Base-by-base conservation (phyloP, 306 rosid species). In the Fragaria vesca region DNA sequence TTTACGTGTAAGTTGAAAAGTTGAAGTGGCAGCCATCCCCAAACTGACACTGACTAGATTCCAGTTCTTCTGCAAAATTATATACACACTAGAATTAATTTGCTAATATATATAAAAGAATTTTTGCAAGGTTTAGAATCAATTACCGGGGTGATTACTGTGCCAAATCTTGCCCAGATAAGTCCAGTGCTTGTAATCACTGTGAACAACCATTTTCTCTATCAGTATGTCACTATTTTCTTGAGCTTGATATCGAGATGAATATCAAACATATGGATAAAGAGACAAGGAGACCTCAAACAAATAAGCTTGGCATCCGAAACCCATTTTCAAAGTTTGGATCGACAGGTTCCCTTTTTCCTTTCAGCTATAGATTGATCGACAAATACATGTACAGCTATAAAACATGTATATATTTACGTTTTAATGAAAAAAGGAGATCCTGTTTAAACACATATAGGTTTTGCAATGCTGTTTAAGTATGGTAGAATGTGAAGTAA, bases 21-120 rank as follows among this genome's bases (percentile, higher is more conserved):
- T 48, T 32, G 75, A 74, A 32, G 61, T 45, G 24, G 72, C 36
- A 54, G 75, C 57, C 79, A 66, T 80, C 21, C 51, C 75, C 16
- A 80, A 4, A 71, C 55, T 43, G 30, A 20, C 75, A 13, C 75
- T 54, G 61, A 68, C 30, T 55, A 74, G 83, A 54, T 43, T 80
- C 83, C 79, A 80, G 21, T 80, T 80, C 48, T 79, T 79, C 83
- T 80, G 69, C 70, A 74, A 67, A 17, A 18, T 30, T 63, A 11
- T 2, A n/a, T 16, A 79, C 46, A 36, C 30, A 60, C 17, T 26
- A 4, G 17, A 55, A 55, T 11, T 26, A 34, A 55, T 38, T 55
- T 46, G 12, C 10, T 69, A 38, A 38, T 21, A 50, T 50, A 52
- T 47, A 48, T 2, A 30, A 30, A 52, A 52, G 7, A 26, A 43